Evolutionary conservation across 2,329 filamentous ascomycete species (phyloP), one percentile per base, ranked within the genome.

Genomic region (Zarea fungicola): DNA sequence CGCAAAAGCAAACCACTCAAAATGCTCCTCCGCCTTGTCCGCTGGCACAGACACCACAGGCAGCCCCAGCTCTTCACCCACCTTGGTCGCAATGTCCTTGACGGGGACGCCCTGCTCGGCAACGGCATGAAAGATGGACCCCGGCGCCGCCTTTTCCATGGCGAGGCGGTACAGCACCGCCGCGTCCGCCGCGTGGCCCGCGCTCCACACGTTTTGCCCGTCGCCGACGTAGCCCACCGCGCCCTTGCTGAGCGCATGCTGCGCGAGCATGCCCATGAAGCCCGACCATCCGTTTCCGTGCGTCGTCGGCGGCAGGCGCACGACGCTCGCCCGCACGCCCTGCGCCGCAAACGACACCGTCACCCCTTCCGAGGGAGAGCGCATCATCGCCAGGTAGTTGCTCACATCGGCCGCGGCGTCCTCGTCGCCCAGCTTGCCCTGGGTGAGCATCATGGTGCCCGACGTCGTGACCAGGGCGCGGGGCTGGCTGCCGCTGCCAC

Each of bases 261-360:
- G 36, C 6, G 62, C 54, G 5, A 69, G 44, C 31, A 42, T 45
- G 4, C 56, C 42, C 13, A 63, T 54, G 42, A 73, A 68, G 1
- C 61, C 62, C 3, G 54, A 52, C 37, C 64, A 58, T 11, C 61
- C 64, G 6, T 59, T 48, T 5, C 65, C 71, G 46, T 73, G 69
- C 1, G 62, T 63, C 6, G 62, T 65, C 3, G 69, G 67, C 2
- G 70, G 53, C 1, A 73, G 62, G 1, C 71, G 65, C 10, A 73
- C 52, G 2, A 66, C 59, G n/a, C 54, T 55, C 1, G 60, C 58
- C 1, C 64, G 61, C 2, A 74, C 56, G 0, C 63, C 63, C 34
- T 59, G 52, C 26, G 60, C 54, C 2, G 57, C 53, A 35, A 63
- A 52, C 21, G 53, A 46, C 7, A 62, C 56, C 5, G 55, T 53